Evolutionary conservation across 2,329 filamentous ascomycete species (phyloP).

Genomic region (Phialemoniopsis sp.): DNA sequence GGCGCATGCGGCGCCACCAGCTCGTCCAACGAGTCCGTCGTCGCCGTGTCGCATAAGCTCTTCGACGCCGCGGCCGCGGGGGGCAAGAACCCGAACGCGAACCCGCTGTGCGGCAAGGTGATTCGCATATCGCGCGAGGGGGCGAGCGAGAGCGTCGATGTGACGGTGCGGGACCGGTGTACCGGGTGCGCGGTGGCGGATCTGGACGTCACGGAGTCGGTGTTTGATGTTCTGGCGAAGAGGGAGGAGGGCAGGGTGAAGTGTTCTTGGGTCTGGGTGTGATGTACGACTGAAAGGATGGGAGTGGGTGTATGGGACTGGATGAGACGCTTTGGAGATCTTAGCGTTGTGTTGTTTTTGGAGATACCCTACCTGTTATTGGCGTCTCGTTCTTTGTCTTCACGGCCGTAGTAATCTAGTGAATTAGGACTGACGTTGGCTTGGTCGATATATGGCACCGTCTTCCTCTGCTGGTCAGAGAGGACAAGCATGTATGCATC

Average conservation of each 20-base stretch:
- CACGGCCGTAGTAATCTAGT: too few species aligned
- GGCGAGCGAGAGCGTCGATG: conserved; percentile 32
- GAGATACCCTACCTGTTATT: too few species aligned
- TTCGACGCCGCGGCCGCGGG: conserved; percentile 4
- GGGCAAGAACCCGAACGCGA: conserved; percentile 8
- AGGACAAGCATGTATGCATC: too few species aligned
- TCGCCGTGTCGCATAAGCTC: conserved; percentile 3
- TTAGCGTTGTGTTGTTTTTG: too few species aligned
- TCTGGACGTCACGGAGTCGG: conserved; percentile 42
- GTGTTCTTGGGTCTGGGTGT: conserved; percentile 29
- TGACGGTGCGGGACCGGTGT: conserved; percentile 68
- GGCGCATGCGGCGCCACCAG: conserved; percentile 1
- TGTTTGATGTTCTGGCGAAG: conserved; percentile 41
- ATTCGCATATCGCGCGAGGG: conserved; percentile 54
- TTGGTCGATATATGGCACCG: too few species aligned
- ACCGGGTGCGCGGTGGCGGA: conserved; percentile 38
- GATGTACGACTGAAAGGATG: not conserved
- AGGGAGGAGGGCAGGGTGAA: conserved; percentile 32
- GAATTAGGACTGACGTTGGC: too few species aligned
- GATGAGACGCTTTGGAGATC: too few species aligned
- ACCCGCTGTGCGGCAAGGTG: conserved; percentile 46
- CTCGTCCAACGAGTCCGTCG: conserved; percentile 1
- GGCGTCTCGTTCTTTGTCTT: too few species aligned
- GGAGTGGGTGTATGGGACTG: too few species aligned
- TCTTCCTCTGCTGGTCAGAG: too few species aligned